phyloP scores from a whole-genome alignment of 2,329 filamentous ascomycete species.

The Diaporthe amygdali region DNA sequence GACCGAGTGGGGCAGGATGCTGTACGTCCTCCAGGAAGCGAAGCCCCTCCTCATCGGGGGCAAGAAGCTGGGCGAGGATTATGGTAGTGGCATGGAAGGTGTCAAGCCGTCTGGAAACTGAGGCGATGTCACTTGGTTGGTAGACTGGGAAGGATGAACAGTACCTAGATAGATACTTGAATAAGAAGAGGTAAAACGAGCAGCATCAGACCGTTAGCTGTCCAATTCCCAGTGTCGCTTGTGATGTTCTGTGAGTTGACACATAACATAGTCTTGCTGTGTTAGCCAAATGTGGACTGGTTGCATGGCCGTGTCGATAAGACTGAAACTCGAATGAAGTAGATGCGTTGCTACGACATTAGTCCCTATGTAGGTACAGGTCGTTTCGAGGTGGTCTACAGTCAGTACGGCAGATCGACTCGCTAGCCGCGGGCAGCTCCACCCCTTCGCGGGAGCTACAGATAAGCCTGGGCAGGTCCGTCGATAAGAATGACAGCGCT shows the following conservation, averaged over 20 bases:
- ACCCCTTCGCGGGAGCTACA: background rate
- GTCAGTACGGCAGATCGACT: background rate
- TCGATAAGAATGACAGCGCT: background rate
- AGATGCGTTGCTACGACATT: background rate
- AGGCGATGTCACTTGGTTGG: background rate
- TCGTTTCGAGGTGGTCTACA: no score
- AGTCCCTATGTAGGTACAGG: background rate
- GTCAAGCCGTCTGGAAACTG: conserved; percentile 26
- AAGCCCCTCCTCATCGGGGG: conserved; percentile 33
- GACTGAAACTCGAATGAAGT: background rate
- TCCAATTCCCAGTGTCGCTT: no score
- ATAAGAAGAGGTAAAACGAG: background rate
- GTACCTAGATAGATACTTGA: no score
- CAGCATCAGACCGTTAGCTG: background rate
- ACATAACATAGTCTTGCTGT: background rate
- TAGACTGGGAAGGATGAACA: background rate
- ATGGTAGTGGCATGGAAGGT: conserved; percentile 28
- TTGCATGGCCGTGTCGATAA: background rate
- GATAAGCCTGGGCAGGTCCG: background rate
- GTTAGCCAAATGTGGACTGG: background rate
- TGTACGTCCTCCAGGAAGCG: conserved; percentile 39
- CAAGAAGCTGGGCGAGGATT: conserved; percentile 34
- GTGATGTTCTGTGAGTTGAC: no score
- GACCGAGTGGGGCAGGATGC: conserved; percentile 47
- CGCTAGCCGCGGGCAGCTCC: background rate